A percentile compares a stretch with the other conserved stretches of the same genome.
Conservation (phyloP, 331 rosid species). For the Cucumis variabilis region DNA sequence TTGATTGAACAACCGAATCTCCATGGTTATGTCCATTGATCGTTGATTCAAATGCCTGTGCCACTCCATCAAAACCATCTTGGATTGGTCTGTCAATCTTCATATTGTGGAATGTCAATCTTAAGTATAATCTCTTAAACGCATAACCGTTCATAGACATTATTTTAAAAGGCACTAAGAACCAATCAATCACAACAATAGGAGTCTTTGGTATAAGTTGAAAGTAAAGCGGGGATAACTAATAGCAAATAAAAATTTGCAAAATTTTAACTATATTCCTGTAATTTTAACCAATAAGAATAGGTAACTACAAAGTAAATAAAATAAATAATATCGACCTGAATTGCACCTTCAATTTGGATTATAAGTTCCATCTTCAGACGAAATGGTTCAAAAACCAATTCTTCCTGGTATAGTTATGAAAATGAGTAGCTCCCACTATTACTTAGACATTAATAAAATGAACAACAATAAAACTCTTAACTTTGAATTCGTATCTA, state of each 20-base stretch:
- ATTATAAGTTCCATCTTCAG: conserved; percentile 29
- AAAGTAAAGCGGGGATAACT: neutral
- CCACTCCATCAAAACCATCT: conserved; percentile 38
- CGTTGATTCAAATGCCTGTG: conserved; percentile 34
- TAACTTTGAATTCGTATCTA: neutral
- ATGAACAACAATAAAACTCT: neutral
- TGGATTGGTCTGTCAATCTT: conserved; percentile 50
- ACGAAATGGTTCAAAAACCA: conserved; percentile 39
- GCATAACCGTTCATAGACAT: neutral
- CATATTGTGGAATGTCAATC: conserved; percentile 37
- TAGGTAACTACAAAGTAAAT: conserved; percentile 25
- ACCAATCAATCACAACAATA: neutral
- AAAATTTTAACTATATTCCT: neutral
- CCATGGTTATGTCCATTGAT: conserved; percentile 40
- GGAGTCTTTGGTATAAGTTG: neutral
- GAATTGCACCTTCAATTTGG: conserved; percentile 32
- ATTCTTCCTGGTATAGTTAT: conserved; percentile 39
- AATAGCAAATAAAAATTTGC: neutral
- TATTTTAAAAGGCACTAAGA: neutral
- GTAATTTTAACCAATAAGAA: conserved; percentile 22
- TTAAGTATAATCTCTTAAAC: conserved; percentile 20
- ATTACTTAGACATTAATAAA: neutral
- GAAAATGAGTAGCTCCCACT: conserved; percentile 14
- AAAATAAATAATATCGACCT: conserved; percentile 49
- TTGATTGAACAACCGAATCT: conserved; percentile 45